Evolutionary conservation across 352 stramenopile genomes (phyloP), one percentile per base, ranked within the genome.

Genomic region (Globisporangium alternatum): DNA sequence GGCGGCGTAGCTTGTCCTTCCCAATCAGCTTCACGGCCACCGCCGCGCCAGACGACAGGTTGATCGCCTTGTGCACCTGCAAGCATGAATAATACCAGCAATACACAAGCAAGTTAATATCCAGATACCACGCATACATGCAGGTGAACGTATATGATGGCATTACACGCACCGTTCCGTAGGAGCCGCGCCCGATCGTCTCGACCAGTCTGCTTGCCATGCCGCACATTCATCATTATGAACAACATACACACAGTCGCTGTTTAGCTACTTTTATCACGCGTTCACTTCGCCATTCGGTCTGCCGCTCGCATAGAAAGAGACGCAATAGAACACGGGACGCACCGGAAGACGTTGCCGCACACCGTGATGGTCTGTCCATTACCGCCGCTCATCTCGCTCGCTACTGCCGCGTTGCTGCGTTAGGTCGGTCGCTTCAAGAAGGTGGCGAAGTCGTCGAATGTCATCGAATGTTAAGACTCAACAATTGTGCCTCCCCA

Each of bases 1-100:
- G 82, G 25, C 82, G 80, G 5, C 83, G 77, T 28, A 93, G 60
- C 37, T 88, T 88, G 41, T 91, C 84, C 59, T 93, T 93, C 17
- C 76, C 76, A 52, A 93, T 90, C 69, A 93, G 74, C 61, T 93
- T 93, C 13, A 93, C 80, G 9, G 84, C 84, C n/a, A 93, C 84
- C 10, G 84, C 81, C 4, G 82, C 84, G 0, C 82, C 82, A 0
- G 84, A 90, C 31, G 81, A 86, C 51, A 91, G 68, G 60, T 93
- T 91, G 41, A 91, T 88, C n/a, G 80, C 84, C 55, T 93, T 93
- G 71, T 93, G 84, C 41, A 93, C 81, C 81, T 91, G 60, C 22
- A 67, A 35, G n/a, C 43, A 57, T 44, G 19, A 25, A 45, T 5
- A 73, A 30, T 6, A 21, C 21, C 45, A 43, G 3, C 3, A 10